A percentile compares a stretch with the other conserved stretches of the same genome.
phyloP scores from a whole-genome alignment of 768 basidiomycete species.

The Termitomyces sp. region DNA sequence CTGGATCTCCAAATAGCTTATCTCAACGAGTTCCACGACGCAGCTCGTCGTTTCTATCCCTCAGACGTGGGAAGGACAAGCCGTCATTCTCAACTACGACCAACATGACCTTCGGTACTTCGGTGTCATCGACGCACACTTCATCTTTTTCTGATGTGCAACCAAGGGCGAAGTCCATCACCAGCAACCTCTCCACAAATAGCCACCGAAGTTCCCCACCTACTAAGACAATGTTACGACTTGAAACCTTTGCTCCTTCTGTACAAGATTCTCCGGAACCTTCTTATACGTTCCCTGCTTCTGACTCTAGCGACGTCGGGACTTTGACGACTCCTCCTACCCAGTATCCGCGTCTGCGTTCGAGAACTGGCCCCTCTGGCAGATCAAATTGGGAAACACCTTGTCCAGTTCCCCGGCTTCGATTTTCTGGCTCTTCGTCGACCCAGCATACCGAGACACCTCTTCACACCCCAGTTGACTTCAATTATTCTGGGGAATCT shows the following conservation, averaged over 20 bases:
- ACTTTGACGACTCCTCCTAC: constrained; percentile 22
- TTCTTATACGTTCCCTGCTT: constrained; percentile 36
- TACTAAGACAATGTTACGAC: constrained; percentile 16
- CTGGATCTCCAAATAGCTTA: constrained; percentile 20
- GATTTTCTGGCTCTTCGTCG: constrained; percentile 63
- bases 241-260: neutral
- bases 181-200: constrained; percentile 24
- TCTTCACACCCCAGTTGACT: constrained; percentile 63
- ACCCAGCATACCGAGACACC: constrained; percentile 66
- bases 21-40: constrained; percentile 42
- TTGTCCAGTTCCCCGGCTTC: constrained; percentile 42
- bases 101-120: constrained; percentile 16
- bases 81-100: constrained; percentile 17
- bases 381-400: constrained; percentile 37
- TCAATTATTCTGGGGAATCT: constrained; percentile 30
- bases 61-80: constrained; percentile 44
- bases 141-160: constrained; percentile 42
- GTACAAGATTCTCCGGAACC: constrained; percentile 17
- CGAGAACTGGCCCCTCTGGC: constrained; percentile 53
- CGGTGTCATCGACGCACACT: constrained; percentile 21
- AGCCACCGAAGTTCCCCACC: constrained; percentile 15
- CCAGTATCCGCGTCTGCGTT: constrained; percentile 41
- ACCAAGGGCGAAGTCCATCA: constrained; percentile 31
- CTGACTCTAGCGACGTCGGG: constrained; percentile 24
- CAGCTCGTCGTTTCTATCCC: constrained; percentile 52